Conservation (phyloP, 1,284 basidiomycete species). For the Filobasidium uniguttulatum region DNA sequence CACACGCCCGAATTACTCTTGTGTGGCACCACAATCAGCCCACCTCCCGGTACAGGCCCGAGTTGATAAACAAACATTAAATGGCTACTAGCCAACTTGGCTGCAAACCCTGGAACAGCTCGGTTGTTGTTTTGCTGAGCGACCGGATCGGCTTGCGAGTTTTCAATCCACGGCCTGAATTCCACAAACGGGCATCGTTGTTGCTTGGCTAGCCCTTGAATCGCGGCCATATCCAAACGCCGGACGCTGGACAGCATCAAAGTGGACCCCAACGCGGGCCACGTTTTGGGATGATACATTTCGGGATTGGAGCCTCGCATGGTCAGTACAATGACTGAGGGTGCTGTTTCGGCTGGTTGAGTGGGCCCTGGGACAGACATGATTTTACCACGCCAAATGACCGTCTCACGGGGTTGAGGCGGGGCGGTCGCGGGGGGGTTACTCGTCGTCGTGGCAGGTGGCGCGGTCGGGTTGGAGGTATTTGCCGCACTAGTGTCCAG, state of each 20-base stretch:
- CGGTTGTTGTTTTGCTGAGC: conserved; percentile 1
- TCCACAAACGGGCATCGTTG: conserved; percentile 10
- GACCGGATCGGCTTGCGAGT: conserved; percentile 1
- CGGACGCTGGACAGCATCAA: conserved; percentile 6
- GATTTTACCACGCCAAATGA: conserved; percentile 10
- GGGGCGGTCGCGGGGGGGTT: background rate
- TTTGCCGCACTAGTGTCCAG: too few species aligned
- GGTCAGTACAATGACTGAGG: conserved; percentile 5
- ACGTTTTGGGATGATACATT: conserved; percentile 2
- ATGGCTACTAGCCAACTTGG: conserved; percentile 9
- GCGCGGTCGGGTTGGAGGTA: background rate
- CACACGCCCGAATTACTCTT: conserved; percentile 2
- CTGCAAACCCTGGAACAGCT: conserved; percentile 7
- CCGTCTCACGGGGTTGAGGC: background rate
- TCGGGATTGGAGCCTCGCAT: conserved; percentile 6
- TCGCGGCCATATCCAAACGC: conserved; percentile 5
- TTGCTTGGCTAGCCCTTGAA: conserved; percentile 8
- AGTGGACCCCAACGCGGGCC: conserved; percentile 5
- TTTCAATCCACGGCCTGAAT: conserved; percentile 5
- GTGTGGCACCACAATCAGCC: conserved; percentile 9
- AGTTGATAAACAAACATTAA: conserved; percentile 13
- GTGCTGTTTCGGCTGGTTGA: conserved; percentile 9
- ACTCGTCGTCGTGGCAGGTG: background rate
- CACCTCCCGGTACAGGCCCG: conserved; percentile 5
- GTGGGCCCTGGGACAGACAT: conserved; percentile 5